Conservation (phyloP, 257 asterid genomes). For the Striga asiatica region DNA sequence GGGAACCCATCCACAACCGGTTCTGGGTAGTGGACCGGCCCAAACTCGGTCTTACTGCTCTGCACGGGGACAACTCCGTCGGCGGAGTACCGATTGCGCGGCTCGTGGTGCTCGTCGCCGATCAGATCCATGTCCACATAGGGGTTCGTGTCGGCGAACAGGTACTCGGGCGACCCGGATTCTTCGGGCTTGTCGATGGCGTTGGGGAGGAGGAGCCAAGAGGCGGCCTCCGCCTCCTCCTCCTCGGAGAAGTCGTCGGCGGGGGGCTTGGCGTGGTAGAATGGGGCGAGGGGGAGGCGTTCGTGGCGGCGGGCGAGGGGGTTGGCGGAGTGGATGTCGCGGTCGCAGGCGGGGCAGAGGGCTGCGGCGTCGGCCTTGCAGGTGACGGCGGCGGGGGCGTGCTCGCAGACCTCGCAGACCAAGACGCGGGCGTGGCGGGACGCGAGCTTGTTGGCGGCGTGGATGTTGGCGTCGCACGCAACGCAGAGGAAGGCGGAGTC, state of each 20-base stretch:
- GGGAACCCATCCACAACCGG: constrained; percentile 74
- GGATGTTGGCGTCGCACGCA: constrained; percentile 56
- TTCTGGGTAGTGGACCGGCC: constrained; percentile 33
- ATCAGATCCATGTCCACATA: constrained; percentile 25
- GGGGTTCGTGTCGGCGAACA: constrained; percentile 51
- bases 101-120: constrained; percentile 34
- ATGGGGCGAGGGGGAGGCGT: constrained; percentile 59
- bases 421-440: constrained; percentile 72
- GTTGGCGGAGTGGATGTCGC: constrained; percentile 84
- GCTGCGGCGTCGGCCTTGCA: constrained; percentile 91
- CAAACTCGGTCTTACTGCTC: constrained; percentile 28
- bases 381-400: constrained; percentile 70
- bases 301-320: constrained; percentile 84
- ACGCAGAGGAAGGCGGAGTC: constrained; percentile 74
- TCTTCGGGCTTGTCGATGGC: constrained; percentile 21
- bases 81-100: constrained; percentile 27
- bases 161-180: constrained; percentile 32
- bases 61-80: constrained; percentile 79
- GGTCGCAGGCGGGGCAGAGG: constrained; percentile 67
- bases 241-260: constrained; percentile 19
- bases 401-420: constrained; percentile 89
- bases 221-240: constrained; percentile 40
- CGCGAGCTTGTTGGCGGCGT: constrained; percentile 70
- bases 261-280: constrained; percentile 40
- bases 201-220: constrained; percentile 32